Conservation (phyloP, 352 stramenopile species). For the Pythium phragmiticola region DNA sequence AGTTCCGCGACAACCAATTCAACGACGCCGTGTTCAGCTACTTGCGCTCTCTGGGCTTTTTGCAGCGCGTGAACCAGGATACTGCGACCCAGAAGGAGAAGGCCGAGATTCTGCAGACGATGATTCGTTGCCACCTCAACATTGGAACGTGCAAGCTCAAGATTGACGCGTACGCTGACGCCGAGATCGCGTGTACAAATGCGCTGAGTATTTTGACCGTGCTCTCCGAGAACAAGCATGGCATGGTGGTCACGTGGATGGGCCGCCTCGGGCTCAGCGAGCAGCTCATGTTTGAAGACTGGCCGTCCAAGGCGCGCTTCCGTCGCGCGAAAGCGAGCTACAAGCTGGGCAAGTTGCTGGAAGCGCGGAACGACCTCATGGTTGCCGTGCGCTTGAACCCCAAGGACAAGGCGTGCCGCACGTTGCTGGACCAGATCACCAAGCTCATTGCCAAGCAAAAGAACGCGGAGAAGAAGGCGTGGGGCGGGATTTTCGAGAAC, state of each 20-base stretch:
- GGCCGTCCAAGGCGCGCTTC: constrained; percentile 84
- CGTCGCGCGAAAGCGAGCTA: constrained; percentile 73
- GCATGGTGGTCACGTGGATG: constrained; percentile 87
- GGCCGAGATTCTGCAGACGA: constrained; percentile 83
- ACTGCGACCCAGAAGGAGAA: constrained; percentile 83
- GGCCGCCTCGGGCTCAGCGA: constrained; percentile 71
- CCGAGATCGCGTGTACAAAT: constrained; percentile 81
- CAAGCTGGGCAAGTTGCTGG: constrained; percentile 70
- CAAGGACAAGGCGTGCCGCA: constrained; percentile 79
- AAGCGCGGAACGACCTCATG: constrained; percentile 78
- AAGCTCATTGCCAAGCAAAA: constrained; percentile 77
- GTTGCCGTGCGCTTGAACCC: constrained; percentile 77
- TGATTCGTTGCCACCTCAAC: constrained; percentile 88
- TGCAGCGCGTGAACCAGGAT: constrained; percentile 80
- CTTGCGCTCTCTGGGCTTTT: constrained; percentile 59
- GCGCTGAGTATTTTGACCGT: constrained; percentile 79
- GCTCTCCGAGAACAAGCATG: constrained; percentile 67
- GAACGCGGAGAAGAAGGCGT: constrained; percentile 73
- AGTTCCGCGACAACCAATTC: constrained; percentile 59
- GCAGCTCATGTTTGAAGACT: constrained; percentile 82
- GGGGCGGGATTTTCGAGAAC: constrained; percentile 79
- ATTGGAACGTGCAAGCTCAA: constrained; percentile 86
- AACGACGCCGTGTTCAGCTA: constrained; percentile 78
- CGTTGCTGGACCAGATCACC: constrained; percentile 66
- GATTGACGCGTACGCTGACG: constrained; percentile 56